A percentile compares a stretch with the other conserved stretches of the same genome.
Evolutionary conservation across 495 filamentous ascomycete species (phyloP).

Genomic region (Penicillium pulvis): DNA sequence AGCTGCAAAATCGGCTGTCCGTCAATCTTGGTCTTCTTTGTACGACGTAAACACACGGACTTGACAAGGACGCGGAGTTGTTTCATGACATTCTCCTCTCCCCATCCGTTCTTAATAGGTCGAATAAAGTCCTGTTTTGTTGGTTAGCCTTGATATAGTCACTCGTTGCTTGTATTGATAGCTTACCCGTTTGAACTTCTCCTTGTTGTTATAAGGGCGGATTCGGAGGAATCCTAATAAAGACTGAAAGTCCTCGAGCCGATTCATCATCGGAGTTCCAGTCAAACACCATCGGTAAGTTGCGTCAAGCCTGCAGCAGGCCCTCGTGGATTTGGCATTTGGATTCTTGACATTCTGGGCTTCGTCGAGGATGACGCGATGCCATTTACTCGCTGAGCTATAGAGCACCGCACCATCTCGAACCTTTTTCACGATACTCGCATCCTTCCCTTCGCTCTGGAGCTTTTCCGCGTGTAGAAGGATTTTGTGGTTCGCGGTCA

Average conservation of each 20-base stretch:
- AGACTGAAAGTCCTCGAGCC: constrained; percentile 77
- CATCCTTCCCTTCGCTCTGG: constrained; percentile 31
- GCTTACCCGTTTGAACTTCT: constrained; percentile 61
- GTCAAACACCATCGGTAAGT: constrained; percentile 82
- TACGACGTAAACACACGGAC: constrained; percentile 82
- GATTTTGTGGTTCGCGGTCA: constrained; percentile 59
- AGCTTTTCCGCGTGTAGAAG: constrained; percentile 57
- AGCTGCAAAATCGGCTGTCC: constrained; percentile 80
- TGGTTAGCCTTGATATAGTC: constrained; percentile 16
- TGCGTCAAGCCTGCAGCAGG: constrained; percentile 60
- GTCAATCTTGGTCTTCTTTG: constrained; percentile 81
- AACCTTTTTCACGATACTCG: constrained; percentile 19
- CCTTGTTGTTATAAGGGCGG: constrained; percentile 70
- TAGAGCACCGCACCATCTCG: constrained; percentile 58
- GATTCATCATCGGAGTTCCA: constrained; percentile 96
- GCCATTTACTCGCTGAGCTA: constrained; percentile 67
- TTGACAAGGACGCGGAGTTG: constrained; percentile 81
- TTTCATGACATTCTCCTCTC: constrained; percentile 56
- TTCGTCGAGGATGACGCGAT: constrained; percentile 89
- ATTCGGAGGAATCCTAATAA: constrained; percentile 81
- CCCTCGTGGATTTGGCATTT: constrained; percentile 64
- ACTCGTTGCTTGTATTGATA: not conserved
- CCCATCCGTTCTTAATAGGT: constrained; percentile 50
- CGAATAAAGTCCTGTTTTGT: constrained; percentile 47
- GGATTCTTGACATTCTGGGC: constrained; percentile 94